Evolutionary conservation across 176 grass and related monocot species (phyloP), one percentile per base, ranked within the genome.

Genomic region (Themeda triandra): DNA sequence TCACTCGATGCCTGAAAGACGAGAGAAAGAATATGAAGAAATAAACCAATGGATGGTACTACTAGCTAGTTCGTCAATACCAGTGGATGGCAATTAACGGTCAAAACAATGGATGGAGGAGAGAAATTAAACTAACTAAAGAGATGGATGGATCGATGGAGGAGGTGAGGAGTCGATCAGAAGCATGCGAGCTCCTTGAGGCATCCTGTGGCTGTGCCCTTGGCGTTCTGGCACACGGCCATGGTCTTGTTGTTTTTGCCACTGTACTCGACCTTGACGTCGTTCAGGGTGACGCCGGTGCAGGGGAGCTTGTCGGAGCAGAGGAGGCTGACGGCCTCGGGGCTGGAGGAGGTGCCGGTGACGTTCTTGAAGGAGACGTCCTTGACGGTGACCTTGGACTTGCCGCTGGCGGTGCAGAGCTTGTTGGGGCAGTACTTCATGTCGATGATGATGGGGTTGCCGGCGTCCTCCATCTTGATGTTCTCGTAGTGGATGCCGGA

Each of bases 371-470:
- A 95, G 27, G 32, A 41, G 32, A 92, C 82, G 23, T 59, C 54
- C 23, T 59, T 59, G 54, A 59, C 23, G 54, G 23, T 24, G 23
- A 59, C 54, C 54, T 59, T 59, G 54, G 54, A 59, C 1, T 2
- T 9, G 9, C 54, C 54, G 9, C 7, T 59, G 54, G 23, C 8
- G 14, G 82, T 71, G 70, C 89, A 94, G 28, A 86, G 35, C 41
- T 85, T 67, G 83, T 77, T 79, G 18, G 92, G 92, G 67, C 92
- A 95, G 73, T 95, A 95, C 76, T 95, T 86, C 78, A 86, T 86
- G 64, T 95, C 90, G 59, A 92, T 92, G 78, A 95, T 84, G 82
- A 95, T 92, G 56, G 90, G 88, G 70, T 90, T 90, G 8, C 9
- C 29, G 10, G 85, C 81, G 66, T 83, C 75, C 2, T 79, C 74